Conservation (phyloP, 2,329 filamentous ascomycete species). For the Aspergillus sojae region DNA sequence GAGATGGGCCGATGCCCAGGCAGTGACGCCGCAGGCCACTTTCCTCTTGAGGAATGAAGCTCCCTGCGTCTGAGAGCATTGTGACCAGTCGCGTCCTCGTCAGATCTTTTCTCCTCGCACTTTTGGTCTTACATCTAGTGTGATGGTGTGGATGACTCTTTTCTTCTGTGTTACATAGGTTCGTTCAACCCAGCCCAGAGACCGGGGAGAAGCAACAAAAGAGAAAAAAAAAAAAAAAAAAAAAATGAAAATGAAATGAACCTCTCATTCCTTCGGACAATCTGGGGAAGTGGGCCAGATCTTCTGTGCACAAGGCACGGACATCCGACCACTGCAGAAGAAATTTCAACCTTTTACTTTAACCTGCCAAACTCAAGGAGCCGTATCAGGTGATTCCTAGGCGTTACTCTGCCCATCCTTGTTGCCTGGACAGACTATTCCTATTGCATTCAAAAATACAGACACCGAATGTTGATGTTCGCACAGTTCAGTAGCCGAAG, state of each 20-base stretch:
- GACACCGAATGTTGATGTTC: neutral
- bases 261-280: slow-evolving; percentile 14
- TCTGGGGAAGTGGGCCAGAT: slow-evolving; percentile 31
- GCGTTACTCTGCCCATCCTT: neutral
- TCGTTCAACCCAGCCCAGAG: neutral
- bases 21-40: slow-evolving; percentile 22
- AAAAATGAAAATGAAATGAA: neutral
- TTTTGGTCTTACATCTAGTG: neutral
- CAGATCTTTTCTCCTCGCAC: neutral
- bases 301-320: slow-evolving; percentile 22
- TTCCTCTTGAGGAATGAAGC: slow-evolving; percentile 13
- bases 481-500: neutral
- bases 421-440: neutral
- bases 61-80: slow-evolving; percentile 17
- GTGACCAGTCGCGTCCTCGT: slow-evolving; percentile 13
- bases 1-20: slow-evolving; percentile 16
- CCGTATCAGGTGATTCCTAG: slow-evolving; percentile 12
- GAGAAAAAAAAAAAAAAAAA: slow-evolving; percentile 1
- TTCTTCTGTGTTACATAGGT: neutral
- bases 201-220: neutral
- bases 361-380: neutral
- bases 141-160: neutral
- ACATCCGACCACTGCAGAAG: slow-evolving; percentile 14
- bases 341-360: slow-evolving; percentile 2
- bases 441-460: neutral